Evolutionary conservation across 176 grass and related monocot genomes (phyloP).

Genomic region (Olyra latifolia): DNA sequence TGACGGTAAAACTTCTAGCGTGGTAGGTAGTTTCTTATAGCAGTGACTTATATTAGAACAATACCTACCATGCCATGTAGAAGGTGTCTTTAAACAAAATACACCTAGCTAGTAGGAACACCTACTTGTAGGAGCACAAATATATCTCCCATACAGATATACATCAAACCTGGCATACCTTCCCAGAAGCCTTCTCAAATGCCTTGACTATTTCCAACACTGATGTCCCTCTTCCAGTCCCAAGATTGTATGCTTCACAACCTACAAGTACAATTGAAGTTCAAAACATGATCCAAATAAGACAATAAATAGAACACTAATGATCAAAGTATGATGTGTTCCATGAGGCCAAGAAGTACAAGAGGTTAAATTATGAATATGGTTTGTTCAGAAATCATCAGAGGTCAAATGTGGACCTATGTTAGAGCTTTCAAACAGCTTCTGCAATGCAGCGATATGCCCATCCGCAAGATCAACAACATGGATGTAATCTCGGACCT

Average conservation of each 20-base stretch:
- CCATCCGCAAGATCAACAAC: constrained; percentile 87
- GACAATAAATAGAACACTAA: constrained; percentile 6
- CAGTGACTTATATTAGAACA: not conserved
- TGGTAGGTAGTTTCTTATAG: not conserved
- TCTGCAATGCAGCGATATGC: constrained; percentile 81
- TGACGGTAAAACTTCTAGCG: not conserved
- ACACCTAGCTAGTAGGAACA: not conserved
- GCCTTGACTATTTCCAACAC: constrained; percentile 95
- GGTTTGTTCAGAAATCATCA: not conserved
- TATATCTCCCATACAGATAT: not conserved
- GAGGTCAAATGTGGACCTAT: constrained; percentile 47
- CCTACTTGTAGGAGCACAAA: not conserved
- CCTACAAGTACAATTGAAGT: constrained; percentile 46
- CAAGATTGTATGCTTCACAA: constrained; percentile 88
- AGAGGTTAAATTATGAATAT: not conserved
- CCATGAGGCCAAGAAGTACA: not conserved
- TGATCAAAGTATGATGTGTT: not conserved
- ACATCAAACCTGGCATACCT: constrained; percentile 53
- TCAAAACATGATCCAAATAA: constrained; percentile 27
- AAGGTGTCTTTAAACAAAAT: not conserved
- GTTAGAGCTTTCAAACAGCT: constrained; percentile 68
- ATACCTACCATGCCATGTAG: not conserved
- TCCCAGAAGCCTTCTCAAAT: constrained; percentile 94
- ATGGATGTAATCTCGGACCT: constrained; percentile 94
- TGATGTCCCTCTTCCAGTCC: constrained; percentile 89